A percentile compares a stretch with the other conserved stretches of the same genome.
These are phyloP conservation scores for Trypanosoma boissoni DNA, from an alignment of 208 protist genomes.

Conservation along the genomic window DNA sequence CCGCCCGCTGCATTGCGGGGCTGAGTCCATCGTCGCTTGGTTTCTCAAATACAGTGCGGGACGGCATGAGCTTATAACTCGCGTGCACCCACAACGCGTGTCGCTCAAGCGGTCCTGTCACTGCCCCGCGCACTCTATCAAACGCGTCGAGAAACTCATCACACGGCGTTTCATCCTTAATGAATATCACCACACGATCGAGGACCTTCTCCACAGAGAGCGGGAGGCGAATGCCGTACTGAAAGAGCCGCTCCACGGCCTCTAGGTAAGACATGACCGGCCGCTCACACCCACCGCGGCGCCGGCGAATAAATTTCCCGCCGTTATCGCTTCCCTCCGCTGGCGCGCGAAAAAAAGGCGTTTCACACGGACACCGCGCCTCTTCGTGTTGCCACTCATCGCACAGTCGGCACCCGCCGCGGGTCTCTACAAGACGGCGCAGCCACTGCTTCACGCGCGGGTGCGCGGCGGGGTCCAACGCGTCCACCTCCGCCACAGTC, in stretches of 20 bases:
- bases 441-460: slow-evolving; percentile 60
- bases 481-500: slow-evolving; percentile 39
- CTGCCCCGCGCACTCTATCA: slow-evolving; percentile 73
- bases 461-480: slow-evolving; percentile 74
- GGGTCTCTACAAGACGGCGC: slow-evolving; percentile 37
- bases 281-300: slow-evolving; percentile 16
- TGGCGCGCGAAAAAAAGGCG: slow-evolving; percentile 47
- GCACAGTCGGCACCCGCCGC: slow-evolving; percentile 69
- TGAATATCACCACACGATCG: slow-evolving; percentile 59
- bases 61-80: slow-evolving; percentile 70
- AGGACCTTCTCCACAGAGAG: slow-evolving; percentile 45
- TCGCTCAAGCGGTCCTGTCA: slow-evolving; percentile 69
- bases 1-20: slow-evolving; percentile 53
- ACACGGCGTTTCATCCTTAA: slow-evolving; percentile 58
- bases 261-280: slow-evolving; percentile 43
- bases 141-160: slow-evolving; percentile 79
- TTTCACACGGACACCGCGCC: slow-evolving; percentile 68
- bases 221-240: slow-evolving; percentile 54
- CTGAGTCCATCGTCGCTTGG: slow-evolving; percentile 65
- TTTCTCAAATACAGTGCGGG: slow-evolving; percentile 78
- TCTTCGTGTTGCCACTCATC: slow-evolving; percentile 78
- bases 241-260: slow-evolving; percentile 62
- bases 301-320: slow-evolving; percentile 6
- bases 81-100: slow-evolving; percentile 86
- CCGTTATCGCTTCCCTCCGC: not conserved